A percentile compares a stretch with the other conserved stretches of the same genome.
Evolutionary conservation across 2,329 filamentous ascomycete species (phyloP).

Genomic region (Trichoderma pleuroti): DNA sequence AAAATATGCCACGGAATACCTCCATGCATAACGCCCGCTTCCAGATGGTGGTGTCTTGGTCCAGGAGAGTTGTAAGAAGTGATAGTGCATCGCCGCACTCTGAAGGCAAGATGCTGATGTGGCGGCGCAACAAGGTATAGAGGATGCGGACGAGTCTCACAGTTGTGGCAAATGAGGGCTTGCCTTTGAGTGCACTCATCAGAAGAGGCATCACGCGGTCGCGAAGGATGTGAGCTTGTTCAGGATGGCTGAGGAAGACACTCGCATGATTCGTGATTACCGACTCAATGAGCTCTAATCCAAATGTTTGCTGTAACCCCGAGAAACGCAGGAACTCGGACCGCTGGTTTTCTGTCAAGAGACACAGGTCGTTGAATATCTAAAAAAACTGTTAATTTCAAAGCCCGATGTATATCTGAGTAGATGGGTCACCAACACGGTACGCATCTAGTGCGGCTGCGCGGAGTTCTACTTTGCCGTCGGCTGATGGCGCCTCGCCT

Average conservation of each 20-base stretch:
- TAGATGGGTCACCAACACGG: constrained; percentile 46
- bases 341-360: constrained; percentile 79
- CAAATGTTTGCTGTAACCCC: constrained; percentile 74
- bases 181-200: constrained; percentile 72
- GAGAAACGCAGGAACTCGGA: constrained; percentile 79
- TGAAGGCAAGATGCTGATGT: constrained; percentile 68
- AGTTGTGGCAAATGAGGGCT: constrained; percentile 74
- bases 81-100: constrained; percentile 83
- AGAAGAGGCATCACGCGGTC: constrained; percentile 78
- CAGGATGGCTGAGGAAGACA: constrained; percentile 73
- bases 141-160: constrained; percentile 80
- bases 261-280: constrained; percentile 80
- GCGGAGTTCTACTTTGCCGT: constrained; percentile 63
- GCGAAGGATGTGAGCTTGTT: constrained; percentile 76
- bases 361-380: constrained; percentile 86
- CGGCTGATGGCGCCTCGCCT: constrained; percentile 64
- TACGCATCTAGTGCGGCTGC: constrained; percentile 83
- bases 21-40: constrained; percentile 90
- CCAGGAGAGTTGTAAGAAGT: constrained; percentile 78
- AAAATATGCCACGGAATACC: constrained; percentile 79
- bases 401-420: too few relatives aligned
- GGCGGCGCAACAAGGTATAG: constrained; percentile 73
- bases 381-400: constrained; percentile 32
- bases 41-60: constrained; percentile 81
- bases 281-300: constrained; percentile 87